Percentiles rank a stretch among this genome's conserved stretches.
Evolutionary conservation across 306 rosid species (phyloP).

Genomic region (Rosa multiflora): DNA sequence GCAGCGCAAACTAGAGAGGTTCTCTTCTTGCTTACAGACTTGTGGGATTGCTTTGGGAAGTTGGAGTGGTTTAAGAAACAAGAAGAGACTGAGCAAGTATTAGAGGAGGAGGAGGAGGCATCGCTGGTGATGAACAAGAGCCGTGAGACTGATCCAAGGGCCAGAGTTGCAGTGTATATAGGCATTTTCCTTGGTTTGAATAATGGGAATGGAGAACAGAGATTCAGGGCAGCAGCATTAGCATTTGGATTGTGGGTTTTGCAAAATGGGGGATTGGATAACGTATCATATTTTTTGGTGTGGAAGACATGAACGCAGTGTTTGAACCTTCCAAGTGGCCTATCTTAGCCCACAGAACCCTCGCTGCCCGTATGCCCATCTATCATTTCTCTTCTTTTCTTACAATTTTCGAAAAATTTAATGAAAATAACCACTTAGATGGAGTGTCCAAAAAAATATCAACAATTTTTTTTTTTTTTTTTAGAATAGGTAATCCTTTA

Average conservation of each 20-base stretch:
- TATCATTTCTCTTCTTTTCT: not conserved
- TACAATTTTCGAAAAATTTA: no score
- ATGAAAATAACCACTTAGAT: no score
- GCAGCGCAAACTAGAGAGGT: slow-evolving; percentile 19
- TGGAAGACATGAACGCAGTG: not conserved
- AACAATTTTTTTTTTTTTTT: no score
- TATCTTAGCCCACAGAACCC: slow-evolving; percentile 27
- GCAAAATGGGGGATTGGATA: slow-evolving; percentile 6
- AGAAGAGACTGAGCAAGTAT: slow-evolving; percentile 18
- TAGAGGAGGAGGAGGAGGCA: not conserved
- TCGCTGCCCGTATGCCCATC: not conserved
- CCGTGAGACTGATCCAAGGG: slow-evolving; percentile 39
- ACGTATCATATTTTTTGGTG: not conserved
- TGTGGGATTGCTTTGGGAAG: slow-evolving; percentile 22
- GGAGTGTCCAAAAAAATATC: no score
- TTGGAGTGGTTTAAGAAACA: slow-evolving; percentile 11
- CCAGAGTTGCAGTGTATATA: slow-evolving; percentile 39
- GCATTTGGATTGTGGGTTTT: slow-evolving; percentile 1
- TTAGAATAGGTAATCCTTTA: no score
- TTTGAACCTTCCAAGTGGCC: slow-evolving; percentile 24
- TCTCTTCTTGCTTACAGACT: slow-evolving; percentile 27
- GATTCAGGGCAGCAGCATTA: not conserved
- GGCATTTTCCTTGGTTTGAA: slow-evolving; percentile 34
- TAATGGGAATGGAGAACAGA: not conserved
- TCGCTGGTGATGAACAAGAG: slow-evolving; percentile 36